Evolutionary conservation across 2,329 filamentous ascomycete genomes (phyloP).

Genomic region (Arachnopeziza araneosa): DNA sequence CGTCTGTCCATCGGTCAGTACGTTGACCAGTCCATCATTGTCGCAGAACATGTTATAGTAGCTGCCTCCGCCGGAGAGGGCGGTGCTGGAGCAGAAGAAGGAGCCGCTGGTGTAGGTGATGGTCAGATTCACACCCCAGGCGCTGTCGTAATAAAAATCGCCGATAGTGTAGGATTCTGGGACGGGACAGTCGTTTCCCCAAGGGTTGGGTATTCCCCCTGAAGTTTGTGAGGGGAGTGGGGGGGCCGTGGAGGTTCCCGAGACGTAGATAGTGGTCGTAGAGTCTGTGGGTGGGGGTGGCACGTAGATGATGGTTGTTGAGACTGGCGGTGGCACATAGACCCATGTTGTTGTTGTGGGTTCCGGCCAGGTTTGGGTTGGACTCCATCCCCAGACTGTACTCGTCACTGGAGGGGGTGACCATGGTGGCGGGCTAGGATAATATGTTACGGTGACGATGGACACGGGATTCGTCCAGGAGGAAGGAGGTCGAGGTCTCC

Average conservation of each 20-base stretch:
- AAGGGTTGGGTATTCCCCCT: background rate
- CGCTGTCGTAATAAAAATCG: background rate
- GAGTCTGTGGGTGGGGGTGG: background rate
- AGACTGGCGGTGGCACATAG: too few species aligned
- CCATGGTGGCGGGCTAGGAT: background rate
- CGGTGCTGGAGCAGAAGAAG: background rate
- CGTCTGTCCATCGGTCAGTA: background rate
- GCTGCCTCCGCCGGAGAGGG: background rate
- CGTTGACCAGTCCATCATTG: constrained; percentile 1
- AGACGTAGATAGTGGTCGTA: background rate
- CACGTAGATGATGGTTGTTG: too few species aligned
- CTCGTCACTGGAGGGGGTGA: background rate
- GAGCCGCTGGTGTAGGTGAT: constrained; percentile 1
- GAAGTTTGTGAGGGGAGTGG: background rate
- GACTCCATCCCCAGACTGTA: background rate
- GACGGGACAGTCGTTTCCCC: background rate
- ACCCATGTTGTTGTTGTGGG: too few species aligned
- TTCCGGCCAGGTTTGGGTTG: background rate
- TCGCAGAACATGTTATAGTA: constrained; percentile 5
- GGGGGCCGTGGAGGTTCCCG: background rate
- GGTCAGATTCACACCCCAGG: background rate
- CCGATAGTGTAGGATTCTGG: background rate
- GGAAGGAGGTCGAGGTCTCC: background rate
- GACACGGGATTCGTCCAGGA: background rate
- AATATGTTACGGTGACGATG: background rate